Base-by-base conservation (phyloP, 371 early-diverging fungal genomes). In the Mucor ambiguus region DNA sequence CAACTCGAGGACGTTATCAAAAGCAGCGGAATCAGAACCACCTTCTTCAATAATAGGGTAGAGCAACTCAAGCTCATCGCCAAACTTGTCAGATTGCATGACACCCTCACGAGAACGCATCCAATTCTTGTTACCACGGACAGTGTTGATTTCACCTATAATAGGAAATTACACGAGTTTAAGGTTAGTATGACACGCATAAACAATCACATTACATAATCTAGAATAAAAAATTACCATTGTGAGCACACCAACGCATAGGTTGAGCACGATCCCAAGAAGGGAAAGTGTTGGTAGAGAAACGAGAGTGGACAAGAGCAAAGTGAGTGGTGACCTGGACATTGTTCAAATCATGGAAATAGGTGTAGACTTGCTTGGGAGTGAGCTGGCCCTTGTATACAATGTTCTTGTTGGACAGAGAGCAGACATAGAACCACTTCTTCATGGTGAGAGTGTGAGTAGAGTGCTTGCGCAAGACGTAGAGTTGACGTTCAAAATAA, bases 231-330 rank as follows among this genome's bases (percentile, higher is more conserved):
- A 22, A 14, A 38, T 30, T 33, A 92, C 96, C 98, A 75, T 98
- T 98, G 84, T 98, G 98, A 52, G 97, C 98, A 72, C 92, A 92
- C 93, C 92, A 93, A 67, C 96, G 86, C 93, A 97, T 92, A 29
- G 98, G 98, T 76, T 98, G 98, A 56, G 97, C 96, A 70, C 97
- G 90, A 79, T 98, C 97, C 98, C 98, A 98, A 16, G 92, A 91
- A 16, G 98, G 98, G 79, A 97, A 97, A 22, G 98, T 98, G 84
- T 98, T 98, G 46, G 98, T 98, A 38, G 96, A 96, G 89, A 97
- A 98, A 64, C 98, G 90, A 62, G 97, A 96, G 81, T 98, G 98
- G 44, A 98, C 98, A 48, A 98, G 81, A 12, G 95, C 93, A 89
- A 97, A 98, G 72, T 96, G 95, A 48, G 94, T 89, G 60, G 83